Evolutionary conservation across 2,329 filamentous ascomycete genomes (phyloP).

Genomic region (Diaporthe sp.): DNA sequence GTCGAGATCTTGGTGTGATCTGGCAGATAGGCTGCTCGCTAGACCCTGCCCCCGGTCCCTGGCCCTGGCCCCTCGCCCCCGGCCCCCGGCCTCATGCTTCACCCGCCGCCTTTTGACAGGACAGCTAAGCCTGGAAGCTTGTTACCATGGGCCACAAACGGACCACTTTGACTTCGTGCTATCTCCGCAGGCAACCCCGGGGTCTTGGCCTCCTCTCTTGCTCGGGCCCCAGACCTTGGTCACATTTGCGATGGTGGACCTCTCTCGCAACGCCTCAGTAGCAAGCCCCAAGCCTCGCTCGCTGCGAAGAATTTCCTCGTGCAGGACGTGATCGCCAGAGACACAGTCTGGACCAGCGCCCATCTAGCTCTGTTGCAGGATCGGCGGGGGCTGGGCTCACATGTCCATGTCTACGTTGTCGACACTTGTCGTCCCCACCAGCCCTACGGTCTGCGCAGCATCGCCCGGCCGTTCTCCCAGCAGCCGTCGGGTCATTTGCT

Average conservation of each 20-base stretch:
- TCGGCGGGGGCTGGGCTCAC: not conserved
- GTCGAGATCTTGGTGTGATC: conserved; percentile 33
- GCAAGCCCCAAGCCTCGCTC: not conserved
- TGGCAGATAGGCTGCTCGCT: conserved; percentile 9
- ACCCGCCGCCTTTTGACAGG: conserved; percentile 13
- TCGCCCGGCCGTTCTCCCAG: not conserved
- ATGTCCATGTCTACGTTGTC: not conserved
- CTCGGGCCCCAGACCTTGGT: conserved; percentile 8
- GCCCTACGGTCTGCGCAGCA: conserved; percentile 9
- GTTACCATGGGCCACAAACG: conserved; percentile 27
- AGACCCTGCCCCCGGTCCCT: conserved; percentile 3
- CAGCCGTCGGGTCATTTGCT: conserved; percentile 21
- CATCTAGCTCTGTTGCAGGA: conserved; percentile 12
- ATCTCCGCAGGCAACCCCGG: conserved; percentile 16
- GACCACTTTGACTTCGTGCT: conserved; percentile 33
- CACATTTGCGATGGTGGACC: not conserved
- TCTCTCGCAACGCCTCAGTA: not conserved
- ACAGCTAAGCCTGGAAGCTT: conserved; percentile 32
- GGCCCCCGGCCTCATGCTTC: conserved; percentile 12
- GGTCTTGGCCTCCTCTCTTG: not conserved
- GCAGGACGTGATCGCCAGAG: not conserved
- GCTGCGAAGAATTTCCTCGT: not conserved
- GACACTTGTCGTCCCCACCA: conserved; percentile 13
- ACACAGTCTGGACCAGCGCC: conserved; percentile 3
- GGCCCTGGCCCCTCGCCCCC: not conserved